Evolutionary conservation across 148 eudicot species (phyloP).

Genomic region (Persicaria maculosa): DNA sequence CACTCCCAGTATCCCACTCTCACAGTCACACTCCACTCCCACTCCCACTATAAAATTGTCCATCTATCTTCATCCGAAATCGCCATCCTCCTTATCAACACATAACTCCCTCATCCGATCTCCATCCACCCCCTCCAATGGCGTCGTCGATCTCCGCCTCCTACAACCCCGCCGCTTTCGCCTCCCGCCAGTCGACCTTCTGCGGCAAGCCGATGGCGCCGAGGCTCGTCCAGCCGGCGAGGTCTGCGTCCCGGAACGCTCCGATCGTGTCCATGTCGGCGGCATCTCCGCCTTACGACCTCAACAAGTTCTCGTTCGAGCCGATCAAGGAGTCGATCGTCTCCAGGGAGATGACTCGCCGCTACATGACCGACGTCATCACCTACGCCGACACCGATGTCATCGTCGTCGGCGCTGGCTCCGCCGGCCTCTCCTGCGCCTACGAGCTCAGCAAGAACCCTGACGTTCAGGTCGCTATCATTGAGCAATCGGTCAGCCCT

Average conservation of each 20-base stretch:
- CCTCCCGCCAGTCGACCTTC: background rate
- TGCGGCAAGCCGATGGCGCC: constrained; percentile 4
- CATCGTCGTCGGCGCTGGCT: constrained; percentile 84
- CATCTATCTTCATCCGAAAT: too few relatives aligned
- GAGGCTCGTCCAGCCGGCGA: background rate
- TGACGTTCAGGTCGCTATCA: constrained; percentile 60
- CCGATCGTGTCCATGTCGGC: constrained; percentile 31
- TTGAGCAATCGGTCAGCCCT: constrained; percentile 93
- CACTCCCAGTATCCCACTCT: too few relatives aligned
- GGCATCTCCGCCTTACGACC: constrained; percentile 44
- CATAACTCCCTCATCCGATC: too few relatives aligned
- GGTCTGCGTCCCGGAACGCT: background rate
- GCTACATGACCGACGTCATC: constrained; percentile 95
- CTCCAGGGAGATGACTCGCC: constrained; percentile 82
- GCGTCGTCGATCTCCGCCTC: constrained; percentile 11
- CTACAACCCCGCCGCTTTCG: constrained; percentile 5
- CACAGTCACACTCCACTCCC: too few relatives aligned
- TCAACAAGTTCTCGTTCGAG: constrained; percentile 43
- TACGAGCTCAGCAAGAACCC: constrained; percentile 92
- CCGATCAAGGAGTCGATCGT: constrained; percentile 95
- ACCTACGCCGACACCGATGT: constrained; percentile 90
- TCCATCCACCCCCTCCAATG: background rate
- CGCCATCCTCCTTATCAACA: too few relatives aligned
- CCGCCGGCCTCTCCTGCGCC: constrained; percentile 89
- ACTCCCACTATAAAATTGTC: too few relatives aligned